Conservation (phyloP, 2,329 filamentous ascomycete genomes). For the Talaromyces sp. region DNA sequence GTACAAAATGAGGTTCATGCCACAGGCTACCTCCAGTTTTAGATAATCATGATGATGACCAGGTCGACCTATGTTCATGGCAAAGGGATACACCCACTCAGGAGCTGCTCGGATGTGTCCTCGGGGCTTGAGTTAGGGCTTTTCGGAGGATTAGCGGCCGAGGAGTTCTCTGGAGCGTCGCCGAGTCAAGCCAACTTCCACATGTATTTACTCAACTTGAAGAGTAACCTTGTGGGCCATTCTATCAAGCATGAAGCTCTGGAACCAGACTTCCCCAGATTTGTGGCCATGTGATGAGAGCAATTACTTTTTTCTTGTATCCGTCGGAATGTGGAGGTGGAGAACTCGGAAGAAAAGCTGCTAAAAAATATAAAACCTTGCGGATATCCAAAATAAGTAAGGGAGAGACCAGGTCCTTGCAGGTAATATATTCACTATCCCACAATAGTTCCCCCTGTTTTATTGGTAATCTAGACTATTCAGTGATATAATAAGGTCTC, state of each 20-base stretch:
- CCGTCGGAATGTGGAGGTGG: conserved; percentile 6
- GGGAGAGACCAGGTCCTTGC: conserved; percentile 27
- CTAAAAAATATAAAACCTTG: background rate
- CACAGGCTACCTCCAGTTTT: background rate
- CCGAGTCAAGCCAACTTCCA: background rate
- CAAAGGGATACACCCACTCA: background rate
- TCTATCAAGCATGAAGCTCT: background rate
- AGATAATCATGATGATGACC: background rate
- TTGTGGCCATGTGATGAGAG: background rate
- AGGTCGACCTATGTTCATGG: background rate
- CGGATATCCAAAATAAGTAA: conserved; percentile 2
- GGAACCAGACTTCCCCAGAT: background rate
- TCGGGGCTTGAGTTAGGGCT: conserved; percentile 10
- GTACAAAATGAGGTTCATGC: no score
- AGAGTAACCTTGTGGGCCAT: background rate
- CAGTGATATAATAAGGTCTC: conserved; percentile 24
- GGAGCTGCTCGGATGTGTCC: conserved; percentile 1
- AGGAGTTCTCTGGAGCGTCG: background rate
- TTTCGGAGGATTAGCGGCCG: conserved; percentile 11
- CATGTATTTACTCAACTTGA: background rate
- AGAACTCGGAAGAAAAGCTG: background rate
- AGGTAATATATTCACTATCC: background rate
- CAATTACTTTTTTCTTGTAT: background rate
- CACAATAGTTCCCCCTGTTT: background rate
- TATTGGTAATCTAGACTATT: no score